Evolutionary conservation across 148 eudicot genomes (phyloP).

Genomic region (Rhododendron ferrugineum): DNA sequence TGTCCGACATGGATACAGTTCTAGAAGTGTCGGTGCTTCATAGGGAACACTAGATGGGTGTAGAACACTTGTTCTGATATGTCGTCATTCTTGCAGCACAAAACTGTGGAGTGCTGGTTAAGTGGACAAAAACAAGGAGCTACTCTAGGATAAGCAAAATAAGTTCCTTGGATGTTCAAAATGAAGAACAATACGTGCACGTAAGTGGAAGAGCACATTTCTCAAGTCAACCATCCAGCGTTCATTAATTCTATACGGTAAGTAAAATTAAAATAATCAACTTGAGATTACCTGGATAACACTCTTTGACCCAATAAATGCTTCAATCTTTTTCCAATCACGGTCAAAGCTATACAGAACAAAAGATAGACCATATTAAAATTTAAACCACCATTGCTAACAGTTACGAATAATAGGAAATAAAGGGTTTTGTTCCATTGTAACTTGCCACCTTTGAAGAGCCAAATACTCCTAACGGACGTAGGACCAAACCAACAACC

Average conservation of each 20-base stretch:
- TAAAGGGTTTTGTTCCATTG: neutral
- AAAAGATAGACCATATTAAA: neutral
- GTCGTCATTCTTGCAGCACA: neutral
- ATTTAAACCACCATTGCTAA: neutral
- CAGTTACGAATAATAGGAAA: neutral
- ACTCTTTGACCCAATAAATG: conserved; percentile 89
- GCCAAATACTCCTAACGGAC: neutral
- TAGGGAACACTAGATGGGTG: neutral
- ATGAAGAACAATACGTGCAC: neutral
- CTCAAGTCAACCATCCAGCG: neutral
- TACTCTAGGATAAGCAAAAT: neutral
- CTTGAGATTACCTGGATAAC: conserved; percentile 69
- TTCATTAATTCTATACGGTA: neutral
- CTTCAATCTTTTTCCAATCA: conserved; percentile 97
- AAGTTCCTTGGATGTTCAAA: neutral
- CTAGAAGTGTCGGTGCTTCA: neutral
- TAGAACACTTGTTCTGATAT: neutral
- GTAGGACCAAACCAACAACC: neutral
- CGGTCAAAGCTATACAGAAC: conserved; percentile 76
- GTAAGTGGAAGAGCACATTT: neutral
- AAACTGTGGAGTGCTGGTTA: neutral
- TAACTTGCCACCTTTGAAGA: neutral
- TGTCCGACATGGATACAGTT: neutral
- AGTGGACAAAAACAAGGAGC: neutral
- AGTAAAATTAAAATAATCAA: neutral